Base-by-base conservation (phyloP, 176 grass and related monocot species). In the Melocanna baccifera region DNA sequence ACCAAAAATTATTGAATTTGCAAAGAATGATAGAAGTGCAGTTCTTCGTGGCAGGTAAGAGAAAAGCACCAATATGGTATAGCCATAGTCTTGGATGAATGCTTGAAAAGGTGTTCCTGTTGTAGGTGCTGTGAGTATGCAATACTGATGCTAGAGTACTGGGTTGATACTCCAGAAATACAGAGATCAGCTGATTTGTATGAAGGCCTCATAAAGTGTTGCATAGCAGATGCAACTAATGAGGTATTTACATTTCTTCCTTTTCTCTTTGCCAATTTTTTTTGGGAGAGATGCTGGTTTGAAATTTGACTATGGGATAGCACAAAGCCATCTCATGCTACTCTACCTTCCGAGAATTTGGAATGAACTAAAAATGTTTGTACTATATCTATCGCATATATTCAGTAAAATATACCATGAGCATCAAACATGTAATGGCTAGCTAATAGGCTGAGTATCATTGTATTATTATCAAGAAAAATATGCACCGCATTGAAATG, bases 101-200 rank as follows among this genome's bases (percentile, higher is more conserved):
- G 61, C 40, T 79, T 30, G 23, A 69, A 48, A 42, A n/a, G 10
- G 56, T 77, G 45, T 66, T 28, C 0, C 8, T 87, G 36, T 59
- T 88, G 52, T 59, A 98, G 95, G 89, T 98, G 95, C 64, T 98
- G 92, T 25, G 92, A 98, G 67, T 98, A 98, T 65, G 89, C 95
- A 89, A 78, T 93, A 68, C 77, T 98, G 67, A 91, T 98, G 83
- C 61, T 98, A 52, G 91, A 95, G 61, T 85, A 63, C 50, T 98
- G 92, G 95, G 95, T 84, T 85, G 95, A 98, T 91, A 91, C 95
- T 77, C 89, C 91, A 11, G 95, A 98, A 91, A 91, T 98, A 79
- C 95, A 91, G 72, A 88, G 84, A 75, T 95, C 92, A 80, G 82
- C 83, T 79, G 81, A 93, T 79, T 55, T 90, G 26, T 98, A 90